phyloP scores from a whole-genome alignment of 257 asterid genomes.

The Capsicum pubescens region DNA sequence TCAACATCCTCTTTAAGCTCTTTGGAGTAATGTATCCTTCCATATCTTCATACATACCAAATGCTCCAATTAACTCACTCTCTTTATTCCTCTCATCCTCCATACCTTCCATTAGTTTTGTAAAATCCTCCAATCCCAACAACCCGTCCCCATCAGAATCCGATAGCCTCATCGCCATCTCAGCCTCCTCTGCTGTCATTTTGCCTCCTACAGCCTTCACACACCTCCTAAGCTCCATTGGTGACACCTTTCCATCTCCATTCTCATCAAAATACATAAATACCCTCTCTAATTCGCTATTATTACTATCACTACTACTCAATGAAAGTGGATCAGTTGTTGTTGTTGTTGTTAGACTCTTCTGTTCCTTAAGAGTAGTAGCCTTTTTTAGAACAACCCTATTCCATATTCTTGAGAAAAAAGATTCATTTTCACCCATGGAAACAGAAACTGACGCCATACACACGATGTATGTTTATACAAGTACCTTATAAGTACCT shows the following conservation, averaged over 20 bases:
- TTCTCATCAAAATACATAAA: slow-evolving; percentile 29
- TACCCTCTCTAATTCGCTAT: not conserved
- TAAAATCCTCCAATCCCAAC: slow-evolving; percentile 59
- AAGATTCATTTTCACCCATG: not conserved
- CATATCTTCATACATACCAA: slow-evolving; percentile 61
- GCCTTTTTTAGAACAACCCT: not conserved
- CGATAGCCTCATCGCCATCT: slow-evolving; percentile 45
- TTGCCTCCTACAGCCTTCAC: slow-evolving; percentile 28
- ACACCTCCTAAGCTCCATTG: not conserved
- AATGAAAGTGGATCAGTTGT: not conserved
- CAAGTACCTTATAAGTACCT: no score
- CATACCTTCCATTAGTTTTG: slow-evolving; percentile 39
- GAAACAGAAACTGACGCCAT: not conserved
- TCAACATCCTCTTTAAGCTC: slow-evolving; percentile 61
- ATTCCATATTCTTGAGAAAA: not conserved
- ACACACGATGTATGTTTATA: not conserved
- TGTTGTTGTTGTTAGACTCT: not conserved
- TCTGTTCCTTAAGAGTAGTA: not conserved
- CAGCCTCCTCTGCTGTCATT: slow-evolving; percentile 49
- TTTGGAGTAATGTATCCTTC: slow-evolving; percentile 64
- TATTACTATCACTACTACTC: not conserved
- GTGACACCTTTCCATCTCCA: slow-evolving; percentile 28
- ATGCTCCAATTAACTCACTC: slow-evolving; percentile 53
- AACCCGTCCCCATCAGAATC: slow-evolving; percentile 65
- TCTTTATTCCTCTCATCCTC: slow-evolving; percentile 47